These are phyloP conservation scores for Acer saccharum DNA, from an alignment of 345 rosid species.

Conservation along the genomic window DNA sequence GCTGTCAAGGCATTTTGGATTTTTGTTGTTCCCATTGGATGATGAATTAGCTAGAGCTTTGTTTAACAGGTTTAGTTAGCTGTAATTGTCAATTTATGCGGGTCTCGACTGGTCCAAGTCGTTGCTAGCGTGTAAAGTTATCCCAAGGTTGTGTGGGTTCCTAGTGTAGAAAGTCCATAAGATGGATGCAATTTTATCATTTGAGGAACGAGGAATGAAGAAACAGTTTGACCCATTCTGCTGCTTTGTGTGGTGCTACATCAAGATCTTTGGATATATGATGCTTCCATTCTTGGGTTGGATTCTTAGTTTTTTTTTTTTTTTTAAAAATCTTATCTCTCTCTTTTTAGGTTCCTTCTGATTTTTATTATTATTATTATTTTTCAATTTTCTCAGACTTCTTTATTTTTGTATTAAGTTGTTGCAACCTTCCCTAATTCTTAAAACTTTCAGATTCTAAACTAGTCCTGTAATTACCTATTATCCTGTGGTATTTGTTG, in stretches of 20 bases:
- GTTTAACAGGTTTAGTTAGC: background rate
- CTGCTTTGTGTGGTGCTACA: background rate
- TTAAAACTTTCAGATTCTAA: background rate
- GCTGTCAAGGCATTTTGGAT: background rate
- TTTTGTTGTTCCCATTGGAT: background rate
- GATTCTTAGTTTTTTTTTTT: background rate
- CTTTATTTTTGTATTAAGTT: constrained; percentile 1
- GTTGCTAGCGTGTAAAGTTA: background rate
- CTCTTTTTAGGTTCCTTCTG: background rate
- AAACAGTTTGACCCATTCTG: background rate
- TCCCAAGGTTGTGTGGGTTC: background rate
- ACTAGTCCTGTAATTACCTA: background rate
- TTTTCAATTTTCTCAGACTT: background rate
- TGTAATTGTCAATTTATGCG: background rate
- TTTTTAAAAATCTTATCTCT: background rate
- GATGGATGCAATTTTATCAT: background rate
- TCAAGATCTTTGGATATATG: background rate
- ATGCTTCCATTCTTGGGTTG: background rate
- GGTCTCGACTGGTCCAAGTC: background rate
- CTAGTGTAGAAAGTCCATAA: background rate
- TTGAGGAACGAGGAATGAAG: background rate
- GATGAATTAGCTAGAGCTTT: background rate
- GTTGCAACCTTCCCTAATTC: background rate
- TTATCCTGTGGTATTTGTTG: background rate
- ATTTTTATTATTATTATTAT: background rate